Conservation (phyloP, 2,329 filamentous ascomycete genomes). For the Ilyonectria mors-panacis region DNA sequence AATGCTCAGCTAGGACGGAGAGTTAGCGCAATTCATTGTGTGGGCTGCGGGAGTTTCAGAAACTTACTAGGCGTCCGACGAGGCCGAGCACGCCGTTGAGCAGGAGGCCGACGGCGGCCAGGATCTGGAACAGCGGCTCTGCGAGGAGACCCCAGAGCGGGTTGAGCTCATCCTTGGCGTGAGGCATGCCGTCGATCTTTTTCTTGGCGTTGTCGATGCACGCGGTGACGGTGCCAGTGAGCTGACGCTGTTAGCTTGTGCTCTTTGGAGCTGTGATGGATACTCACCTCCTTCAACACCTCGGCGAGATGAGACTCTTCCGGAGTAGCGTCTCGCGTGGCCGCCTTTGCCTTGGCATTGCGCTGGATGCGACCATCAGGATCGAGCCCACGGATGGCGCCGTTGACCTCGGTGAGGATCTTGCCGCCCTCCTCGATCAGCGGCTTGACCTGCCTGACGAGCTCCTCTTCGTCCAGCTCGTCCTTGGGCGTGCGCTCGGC, state of each 20-base stretch:
- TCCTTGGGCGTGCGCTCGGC: constrained; percentile 87
- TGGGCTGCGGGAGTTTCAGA: neutral
- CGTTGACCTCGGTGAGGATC: constrained; percentile 89
- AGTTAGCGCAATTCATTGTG: constrained; percentile 38
- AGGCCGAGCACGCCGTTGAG: constrained; percentile 87
- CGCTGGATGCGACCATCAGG: constrained; percentile 89
- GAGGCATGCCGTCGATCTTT: constrained; percentile 91
- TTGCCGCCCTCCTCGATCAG: constrained; percentile 88
- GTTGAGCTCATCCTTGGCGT: constrained; percentile 95
- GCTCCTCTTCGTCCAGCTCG: constrained; percentile 89
- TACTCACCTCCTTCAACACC: constrained; percentile 78
- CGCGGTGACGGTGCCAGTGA: constrained; percentile 84
- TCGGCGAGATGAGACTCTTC: constrained; percentile 91
- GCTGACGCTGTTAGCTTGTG: constrained; percentile 53
- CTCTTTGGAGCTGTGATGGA: constrained; percentile 4
- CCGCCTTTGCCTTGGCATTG: constrained; percentile 86
- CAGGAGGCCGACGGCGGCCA: constrained; percentile 88
- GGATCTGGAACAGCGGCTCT: constrained; percentile 92
- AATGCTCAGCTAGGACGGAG: constrained; percentile 70
- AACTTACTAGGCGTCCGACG: constrained; percentile 78
- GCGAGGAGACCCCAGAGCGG: constrained; percentile 87
- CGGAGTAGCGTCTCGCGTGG: constrained; percentile 74
- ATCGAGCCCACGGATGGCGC: constrained; percentile 87
- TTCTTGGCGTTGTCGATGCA: constrained; percentile 91
- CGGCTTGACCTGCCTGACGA: constrained; percentile 89